Conservation (phyloP, 2,329 filamentous ascomycete species). For the Chaetomiaceae sp. region DNA sequence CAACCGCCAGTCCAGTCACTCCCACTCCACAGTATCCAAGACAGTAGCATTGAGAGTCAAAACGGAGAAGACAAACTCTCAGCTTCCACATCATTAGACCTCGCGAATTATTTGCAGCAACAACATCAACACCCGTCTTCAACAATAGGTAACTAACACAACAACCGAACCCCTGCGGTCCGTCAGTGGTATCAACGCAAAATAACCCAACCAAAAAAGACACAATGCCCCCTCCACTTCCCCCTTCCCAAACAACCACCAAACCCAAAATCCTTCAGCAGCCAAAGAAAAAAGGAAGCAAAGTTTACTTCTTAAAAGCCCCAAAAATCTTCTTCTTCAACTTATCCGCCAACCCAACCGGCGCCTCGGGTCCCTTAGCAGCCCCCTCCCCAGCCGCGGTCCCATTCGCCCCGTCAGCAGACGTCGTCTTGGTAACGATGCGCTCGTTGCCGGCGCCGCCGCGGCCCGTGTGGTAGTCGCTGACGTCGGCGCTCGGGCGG, state of each 20-base stretch:
- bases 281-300: too few relatives aligned
- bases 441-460: constrained; percentile 57
- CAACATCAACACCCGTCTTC: not conserved
- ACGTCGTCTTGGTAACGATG: constrained; percentile 27
- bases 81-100: too few relatives aligned
- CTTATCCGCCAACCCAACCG: constrained; percentile 48
- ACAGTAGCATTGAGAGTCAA: too few relatives aligned
- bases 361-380: constrained; percentile 12
- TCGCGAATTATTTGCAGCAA: not conserved
- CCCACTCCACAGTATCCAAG: too few relatives aligned
- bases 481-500: constrained; percentile 43
- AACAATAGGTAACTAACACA: too few relatives aligned
- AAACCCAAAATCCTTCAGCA: too few relatives aligned
- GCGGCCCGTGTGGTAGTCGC: constrained; percentile 54
- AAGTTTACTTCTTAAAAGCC: constrained; percentile 21
- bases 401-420: constrained; percentile 17
- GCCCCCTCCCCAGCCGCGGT: constrained; percentile 26
- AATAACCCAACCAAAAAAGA: not conserved
- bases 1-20: too few relatives aligned
- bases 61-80: too few relatives aligned
- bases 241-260: not conserved
- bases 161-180: not conserved
- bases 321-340: constrained; percentile 53
- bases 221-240: not conserved
- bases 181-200: constrained; percentile 18